Conservation (phyloP, 2,329 filamentous ascomycete genomes). For the Thielaviopsis punctulata region DNA sequence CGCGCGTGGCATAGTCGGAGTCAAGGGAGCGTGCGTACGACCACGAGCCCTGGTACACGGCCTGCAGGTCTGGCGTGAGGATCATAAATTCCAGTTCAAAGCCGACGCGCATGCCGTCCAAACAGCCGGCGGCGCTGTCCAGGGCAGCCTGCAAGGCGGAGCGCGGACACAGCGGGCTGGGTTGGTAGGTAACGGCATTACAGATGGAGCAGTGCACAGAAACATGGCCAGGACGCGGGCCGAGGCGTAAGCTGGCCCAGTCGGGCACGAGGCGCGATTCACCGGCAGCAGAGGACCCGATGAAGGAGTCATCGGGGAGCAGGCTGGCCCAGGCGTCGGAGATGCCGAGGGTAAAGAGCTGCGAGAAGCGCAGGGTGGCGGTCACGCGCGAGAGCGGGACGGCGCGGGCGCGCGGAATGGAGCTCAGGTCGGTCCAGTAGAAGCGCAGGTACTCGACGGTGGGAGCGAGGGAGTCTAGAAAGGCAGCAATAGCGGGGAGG, state of each 20-base stretch:
- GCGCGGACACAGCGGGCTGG: constrained; percentile 45
- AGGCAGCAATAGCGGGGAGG: neutral
- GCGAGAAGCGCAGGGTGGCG: constrained; percentile 26
- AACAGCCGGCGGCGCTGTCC: constrained; percentile 24
- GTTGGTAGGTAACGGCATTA: constrained; percentile 31
- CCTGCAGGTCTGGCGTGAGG: constrained; percentile 30
- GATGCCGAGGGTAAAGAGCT: constrained; percentile 37
- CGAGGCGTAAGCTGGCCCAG: constrained; percentile 40
- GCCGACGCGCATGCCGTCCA: constrained; percentile 42
- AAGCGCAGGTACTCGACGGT: constrained; percentile 44
- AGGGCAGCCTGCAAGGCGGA: constrained; percentile 40
- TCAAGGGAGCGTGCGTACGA: constrained; percentile 9
- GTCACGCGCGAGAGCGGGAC: constrained; percentile 44
- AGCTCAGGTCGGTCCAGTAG: constrained; percentile 67
- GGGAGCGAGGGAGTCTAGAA: neutral
- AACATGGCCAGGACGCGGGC: constrained; percentile 41
- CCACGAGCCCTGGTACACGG: constrained; percentile 40
- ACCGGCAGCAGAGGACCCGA: constrained; percentile 39
- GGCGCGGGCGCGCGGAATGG: constrained; percentile 46
- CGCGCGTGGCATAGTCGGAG: constrained; percentile 25
- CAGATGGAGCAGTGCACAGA: constrained; percentile 52
- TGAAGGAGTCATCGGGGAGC: constrained; percentile 46
- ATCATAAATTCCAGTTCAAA: constrained; percentile 53
- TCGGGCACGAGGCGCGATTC: constrained; percentile 53
- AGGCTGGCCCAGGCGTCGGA: constrained; percentile 47